Conservation (phyloP, 2,329 filamentous ascomycete species). For the Cercospora sp. region DNA sequence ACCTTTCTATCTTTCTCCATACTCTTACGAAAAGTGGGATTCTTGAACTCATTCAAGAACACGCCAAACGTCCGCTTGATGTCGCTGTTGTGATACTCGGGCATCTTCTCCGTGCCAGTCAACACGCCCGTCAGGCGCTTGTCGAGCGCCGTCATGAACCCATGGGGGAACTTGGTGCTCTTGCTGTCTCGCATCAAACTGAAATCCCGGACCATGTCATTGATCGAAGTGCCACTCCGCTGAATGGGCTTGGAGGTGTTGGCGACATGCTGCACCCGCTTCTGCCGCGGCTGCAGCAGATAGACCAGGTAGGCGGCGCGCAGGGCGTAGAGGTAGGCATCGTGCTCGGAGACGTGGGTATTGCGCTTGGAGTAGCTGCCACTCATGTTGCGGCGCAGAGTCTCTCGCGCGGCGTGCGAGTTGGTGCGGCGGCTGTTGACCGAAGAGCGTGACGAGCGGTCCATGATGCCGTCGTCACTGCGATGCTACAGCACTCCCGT, state of each 20-base stretch:
- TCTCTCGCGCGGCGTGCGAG: constrained; percentile 45
- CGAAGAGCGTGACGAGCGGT: constrained; percentile 35
- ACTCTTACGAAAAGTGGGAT: constrained; percentile 80
- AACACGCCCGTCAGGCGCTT: constrained; percentile 80
- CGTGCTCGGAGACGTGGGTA: constrained; percentile 56
- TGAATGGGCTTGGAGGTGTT: constrained; percentile 61
- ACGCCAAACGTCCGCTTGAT: constrained; percentile 93
- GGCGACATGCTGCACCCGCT: constrained; percentile 81
- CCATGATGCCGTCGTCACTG: constrained; percentile 24
- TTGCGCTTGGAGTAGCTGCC: constrained; percentile 32
- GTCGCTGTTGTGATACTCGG: constrained; percentile 84
- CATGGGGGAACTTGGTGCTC: constrained; percentile 69
- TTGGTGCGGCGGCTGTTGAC: constrained; percentile 43
- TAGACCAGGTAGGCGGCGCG: constrained; percentile 90
- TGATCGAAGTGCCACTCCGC: constrained; percentile 70
- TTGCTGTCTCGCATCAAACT: constrained; percentile 65
- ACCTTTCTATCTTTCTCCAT: constrained; percentile 93
- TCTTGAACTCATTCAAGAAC: constrained; percentile 90
- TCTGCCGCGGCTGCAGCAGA: constrained; percentile 84
- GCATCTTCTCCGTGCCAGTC: constrained; percentile 76
- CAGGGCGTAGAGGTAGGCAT: constrained; percentile 88
- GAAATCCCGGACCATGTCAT: constrained; percentile 88
- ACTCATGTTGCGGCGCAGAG: constrained; percentile 42
- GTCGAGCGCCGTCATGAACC: constrained; percentile 68
- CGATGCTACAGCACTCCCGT: not conserved